These are phyloP conservation scores for Allium cepa DNA, from an alignment of 106 monocot species.

Conservation along the genomic window DNA sequence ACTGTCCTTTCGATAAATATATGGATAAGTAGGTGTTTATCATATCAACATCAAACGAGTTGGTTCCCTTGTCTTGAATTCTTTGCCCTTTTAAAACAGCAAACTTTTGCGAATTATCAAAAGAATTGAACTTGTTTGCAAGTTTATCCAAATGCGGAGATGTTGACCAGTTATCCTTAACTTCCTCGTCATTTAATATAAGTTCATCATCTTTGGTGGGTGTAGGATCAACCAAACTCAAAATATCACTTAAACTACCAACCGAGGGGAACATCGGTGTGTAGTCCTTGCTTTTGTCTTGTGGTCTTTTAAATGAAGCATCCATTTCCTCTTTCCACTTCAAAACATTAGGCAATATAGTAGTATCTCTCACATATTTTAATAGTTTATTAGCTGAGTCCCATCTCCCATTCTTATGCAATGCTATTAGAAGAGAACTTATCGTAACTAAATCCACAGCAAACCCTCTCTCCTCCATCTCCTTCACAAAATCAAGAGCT, in stretches of 20 bases:
- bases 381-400: conserved; percentile 60
- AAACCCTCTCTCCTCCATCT: conserved; percentile 88
- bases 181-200: neutral
- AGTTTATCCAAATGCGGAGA: conserved; percentile 72
- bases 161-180: conserved; percentile 69
- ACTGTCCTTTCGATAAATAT: conserved; percentile 62
- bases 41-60: conserved; percentile 77
- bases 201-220: neutral
- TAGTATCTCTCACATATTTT: conserved; percentile 54
- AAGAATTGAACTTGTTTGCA: conserved; percentile 31
- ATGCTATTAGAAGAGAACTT: conserved; percentile 54
- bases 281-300: conserved; percentile 60
- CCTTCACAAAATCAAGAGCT: conserved; percentile 71
- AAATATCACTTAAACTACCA: conserved; percentile 41
- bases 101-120: conserved; percentile 24
- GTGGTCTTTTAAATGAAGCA: conserved; percentile 42
- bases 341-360: conserved; percentile 41
- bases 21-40: conserved; percentile 91
- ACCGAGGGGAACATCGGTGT: conserved; percentile 50
- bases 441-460: conserved; percentile 77
- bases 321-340: conserved; percentile 73
- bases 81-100: conserved; percentile 40
- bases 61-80: conserved; percentile 43
- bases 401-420: conserved; percentile 56
- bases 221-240: conserved; percentile 23